These are phyloP conservation scores for Helicostylum pulchrum DNA, from an alignment of 192 early-diverging fungal species.

Conservation along the genomic window DNA sequence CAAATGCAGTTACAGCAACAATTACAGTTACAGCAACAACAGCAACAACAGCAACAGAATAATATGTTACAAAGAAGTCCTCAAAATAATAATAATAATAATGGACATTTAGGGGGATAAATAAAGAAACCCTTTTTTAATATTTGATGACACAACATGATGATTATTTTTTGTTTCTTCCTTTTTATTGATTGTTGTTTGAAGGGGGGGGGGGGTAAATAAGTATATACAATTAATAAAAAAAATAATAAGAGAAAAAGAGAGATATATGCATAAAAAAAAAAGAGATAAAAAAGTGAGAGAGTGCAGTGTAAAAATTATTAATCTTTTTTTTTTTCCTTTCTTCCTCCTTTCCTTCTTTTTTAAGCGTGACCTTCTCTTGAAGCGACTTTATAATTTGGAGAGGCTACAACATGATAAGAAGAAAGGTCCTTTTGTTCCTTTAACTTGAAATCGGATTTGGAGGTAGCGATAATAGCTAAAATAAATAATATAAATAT, in stretches of 20 bases:
- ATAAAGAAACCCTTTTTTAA: not conserved
- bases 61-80: slow-evolving; percentile 16
- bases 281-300: not conserved
- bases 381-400: slow-evolving; percentile 12
- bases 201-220: not conserved
- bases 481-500: not conserved
- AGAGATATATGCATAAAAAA: slow-evolving; percentile 3
- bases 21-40: slow-evolving; percentile 22
- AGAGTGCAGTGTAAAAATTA: not conserved
- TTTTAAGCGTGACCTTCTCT: slow-evolving; percentile 21
- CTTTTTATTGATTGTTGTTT: no score
- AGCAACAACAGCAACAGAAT: slow-evolving; percentile 23
- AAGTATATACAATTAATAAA: not conserved
- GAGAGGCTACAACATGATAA: slow-evolving; percentile 12
- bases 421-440: slow-evolving; percentile 15
- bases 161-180: no score
- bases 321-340: not conserved
- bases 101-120: not conserved
- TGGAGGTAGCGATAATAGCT: not conserved
- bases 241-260: slow-evolving; percentile 1
- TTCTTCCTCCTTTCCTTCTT: not conserved
- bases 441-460: slow-evolving; percentile 3
- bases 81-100: slow-evolving; percentile 13
- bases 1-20: slow-evolving; percentile 29
- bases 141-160: not conserved